These are phyloP conservation scores for Durio zibethinus DNA, from an alignment of 345 rosid genomes.

Conservation along the genomic window DNA sequence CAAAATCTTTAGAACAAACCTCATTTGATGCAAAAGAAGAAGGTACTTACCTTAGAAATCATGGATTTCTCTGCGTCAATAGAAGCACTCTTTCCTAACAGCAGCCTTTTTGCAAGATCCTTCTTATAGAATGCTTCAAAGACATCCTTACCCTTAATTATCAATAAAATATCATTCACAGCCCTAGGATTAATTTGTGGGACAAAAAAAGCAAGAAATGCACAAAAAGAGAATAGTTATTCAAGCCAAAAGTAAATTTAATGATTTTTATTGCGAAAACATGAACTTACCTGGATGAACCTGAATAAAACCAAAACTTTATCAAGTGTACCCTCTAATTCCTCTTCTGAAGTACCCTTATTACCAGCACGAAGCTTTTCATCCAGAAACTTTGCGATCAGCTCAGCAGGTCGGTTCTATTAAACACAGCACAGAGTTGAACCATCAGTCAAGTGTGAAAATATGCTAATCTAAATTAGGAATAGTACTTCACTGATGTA, in stretches of 20 bases:
- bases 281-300: constrained; percentile 77
- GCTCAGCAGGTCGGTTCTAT: constrained; percentile 97
- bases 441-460: constrained; percentile 16
- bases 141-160: constrained; percentile 86
- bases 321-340: constrained; percentile 94
- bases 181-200: constrained; percentile 17
- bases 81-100: constrained; percentile 96
- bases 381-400: constrained; percentile 96
- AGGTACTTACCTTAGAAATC: constrained; percentile 79
- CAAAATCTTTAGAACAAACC: not conserved
- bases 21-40: not conserved
- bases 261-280: constrained; percentile 12
- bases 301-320: constrained; percentile 94
- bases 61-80: constrained; percentile 99
- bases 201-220: constrained; percentile 11
- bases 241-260: not conserved
- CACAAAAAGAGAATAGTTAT: not conserved
- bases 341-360: constrained; percentile 99
- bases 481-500: not conserved
- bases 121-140: constrained; percentile 98
- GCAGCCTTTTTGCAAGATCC: constrained; percentile 94
- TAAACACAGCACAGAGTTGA: constrained; percentile 21
- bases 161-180: not conserved
- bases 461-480: not conserved
- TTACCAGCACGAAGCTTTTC: constrained; percentile 99